Conservation (phyloP, 768 basidiomycete genomes). For the Basidioascus undulatus region DNA sequence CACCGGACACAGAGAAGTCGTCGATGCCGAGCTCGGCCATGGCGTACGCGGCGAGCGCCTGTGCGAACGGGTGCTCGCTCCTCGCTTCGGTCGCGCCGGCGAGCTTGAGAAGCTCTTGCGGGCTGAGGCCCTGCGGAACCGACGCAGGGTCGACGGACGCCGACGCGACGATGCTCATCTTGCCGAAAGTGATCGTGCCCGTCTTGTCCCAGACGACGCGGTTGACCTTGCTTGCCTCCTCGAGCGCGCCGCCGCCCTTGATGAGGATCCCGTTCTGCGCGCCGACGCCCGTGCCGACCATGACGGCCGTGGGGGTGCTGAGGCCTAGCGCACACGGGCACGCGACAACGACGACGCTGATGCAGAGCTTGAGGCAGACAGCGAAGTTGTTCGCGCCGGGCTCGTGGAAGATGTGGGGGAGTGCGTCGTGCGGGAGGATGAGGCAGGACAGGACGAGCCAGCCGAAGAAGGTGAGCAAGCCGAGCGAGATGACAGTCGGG, state of each 20-base stretch:
- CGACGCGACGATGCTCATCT: constrained; percentile 50
- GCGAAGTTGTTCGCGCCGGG: constrained; percentile 62
- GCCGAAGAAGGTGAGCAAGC: constrained; percentile 47
- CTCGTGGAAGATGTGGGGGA: constrained; percentile 64
- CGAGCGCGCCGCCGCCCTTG: constrained; percentile 85
- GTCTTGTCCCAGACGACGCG: constrained; percentile 87
- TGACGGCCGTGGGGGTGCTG: constrained; percentile 91
- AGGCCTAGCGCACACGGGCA: constrained; percentile 94
- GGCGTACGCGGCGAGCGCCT: constrained; percentile 23
- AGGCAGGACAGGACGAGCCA: constrained; percentile 50
- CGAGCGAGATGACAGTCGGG: constrained; percentile 63
- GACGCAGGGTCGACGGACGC: constrained; percentile 31
- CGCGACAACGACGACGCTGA: constrained; percentile 90
- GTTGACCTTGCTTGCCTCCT: constrained; percentile 62
- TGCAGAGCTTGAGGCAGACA: constrained; percentile 86
- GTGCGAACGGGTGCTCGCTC: constrained; percentile 90
- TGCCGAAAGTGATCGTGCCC: constrained; percentile 89
- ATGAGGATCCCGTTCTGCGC: constrained; percentile 93
- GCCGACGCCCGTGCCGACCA: constrained; percentile 96
- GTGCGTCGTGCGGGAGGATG: constrained; percentile 27
- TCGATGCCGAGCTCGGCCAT: too few relatives aligned
- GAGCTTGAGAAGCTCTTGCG: constrained; percentile 39
- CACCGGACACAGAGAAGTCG: too few relatives aligned
- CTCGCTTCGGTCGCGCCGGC: constrained; percentile 65
- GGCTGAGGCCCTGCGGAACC: constrained; percentile 3